Evolutionary conservation across 169 alveolate species (phyloP).

Genomic region (Neospora caninum): DNA sequence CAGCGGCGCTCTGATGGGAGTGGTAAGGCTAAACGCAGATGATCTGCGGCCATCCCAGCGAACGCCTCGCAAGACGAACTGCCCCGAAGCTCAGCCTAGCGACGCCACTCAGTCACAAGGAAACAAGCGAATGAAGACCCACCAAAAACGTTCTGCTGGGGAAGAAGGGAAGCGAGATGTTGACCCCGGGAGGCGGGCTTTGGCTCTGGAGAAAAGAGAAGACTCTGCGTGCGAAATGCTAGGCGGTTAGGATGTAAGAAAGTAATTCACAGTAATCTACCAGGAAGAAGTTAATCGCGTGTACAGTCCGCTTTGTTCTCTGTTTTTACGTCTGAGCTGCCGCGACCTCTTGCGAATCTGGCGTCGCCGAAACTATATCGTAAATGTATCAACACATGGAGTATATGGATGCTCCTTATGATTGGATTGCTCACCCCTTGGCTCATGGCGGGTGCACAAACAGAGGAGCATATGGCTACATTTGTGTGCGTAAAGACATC

Average conservation of each 20-base stretch:
- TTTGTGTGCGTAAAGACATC: neutral
- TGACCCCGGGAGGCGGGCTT: neutral
- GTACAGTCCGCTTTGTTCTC: no score
- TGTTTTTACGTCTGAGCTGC: no score
- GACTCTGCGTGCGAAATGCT: neutral
- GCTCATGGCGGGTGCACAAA: neutral
- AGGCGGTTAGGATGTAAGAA: neutral
- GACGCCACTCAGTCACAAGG: neutral
- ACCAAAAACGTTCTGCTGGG: neutral
- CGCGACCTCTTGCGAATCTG: no score
- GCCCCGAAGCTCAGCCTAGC: neutral
- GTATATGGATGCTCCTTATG: no score
- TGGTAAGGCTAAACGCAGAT: conserved; percentile 33
- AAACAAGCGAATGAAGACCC: neutral
- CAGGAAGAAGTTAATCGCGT: no score
- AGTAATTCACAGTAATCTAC: no score
- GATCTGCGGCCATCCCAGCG: neutral
- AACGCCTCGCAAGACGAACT: neutral
- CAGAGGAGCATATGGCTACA: neutral
- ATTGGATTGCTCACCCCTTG: neutral
- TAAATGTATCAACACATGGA: no score
- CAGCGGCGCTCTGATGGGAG: conserved; percentile 18
- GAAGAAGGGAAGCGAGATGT: neutral
- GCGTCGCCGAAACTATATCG: neutral
- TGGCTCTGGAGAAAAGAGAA: neutral